Conservation (phyloP, 805 yeast genomes). For the Candida multigemmis region DNA sequence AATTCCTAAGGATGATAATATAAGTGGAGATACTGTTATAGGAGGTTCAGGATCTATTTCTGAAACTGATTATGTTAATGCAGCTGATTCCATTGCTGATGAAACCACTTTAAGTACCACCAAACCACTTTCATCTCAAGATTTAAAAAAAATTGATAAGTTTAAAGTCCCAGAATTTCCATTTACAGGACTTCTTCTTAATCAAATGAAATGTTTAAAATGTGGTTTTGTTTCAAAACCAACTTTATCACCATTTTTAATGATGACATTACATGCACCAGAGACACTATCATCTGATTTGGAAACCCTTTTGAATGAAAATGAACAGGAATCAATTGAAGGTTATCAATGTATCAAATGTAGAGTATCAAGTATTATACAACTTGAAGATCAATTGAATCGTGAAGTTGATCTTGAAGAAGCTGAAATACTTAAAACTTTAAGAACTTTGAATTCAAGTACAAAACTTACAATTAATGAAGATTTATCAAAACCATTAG, state of each 20-base stretch:
- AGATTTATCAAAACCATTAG: constrained; percentile 47
- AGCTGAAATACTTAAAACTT: constrained; percentile 16
- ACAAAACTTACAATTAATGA: constrained; percentile 48
- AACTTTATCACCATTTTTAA: constrained; percentile 50
- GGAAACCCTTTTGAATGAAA: constrained; percentile 44
- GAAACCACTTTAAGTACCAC: too few species aligned
- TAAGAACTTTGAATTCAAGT: constrained; percentile 25
- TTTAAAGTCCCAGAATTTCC: constrained; percentile 56
- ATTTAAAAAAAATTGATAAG: constrained; percentile 5
- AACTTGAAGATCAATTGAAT: constrained; percentile 13
- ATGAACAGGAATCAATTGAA: constrained; percentile 60
- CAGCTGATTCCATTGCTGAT: too few species aligned
- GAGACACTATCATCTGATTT: constrained; percentile 38
- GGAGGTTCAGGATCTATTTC: too few species aligned
- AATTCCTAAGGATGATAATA: too few species aligned
- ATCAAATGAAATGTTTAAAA: constrained; percentile 59
- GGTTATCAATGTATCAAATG: constrained; percentile 79
- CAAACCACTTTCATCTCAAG: constrained; percentile 4
- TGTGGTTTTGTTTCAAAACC: constrained; percentile 60
- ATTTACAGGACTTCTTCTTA: constrained; percentile 56
- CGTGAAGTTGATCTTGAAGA: constrained; percentile 17
- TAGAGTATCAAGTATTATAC: constrained; percentile 27
- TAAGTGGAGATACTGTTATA: too few species aligned
- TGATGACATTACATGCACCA: constrained; percentile 72
- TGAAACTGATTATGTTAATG: too few species aligned